Evolutionary conservation across 352 stramenopile species (phyloP).

Genomic region (Pythium monospermum): DNA sequence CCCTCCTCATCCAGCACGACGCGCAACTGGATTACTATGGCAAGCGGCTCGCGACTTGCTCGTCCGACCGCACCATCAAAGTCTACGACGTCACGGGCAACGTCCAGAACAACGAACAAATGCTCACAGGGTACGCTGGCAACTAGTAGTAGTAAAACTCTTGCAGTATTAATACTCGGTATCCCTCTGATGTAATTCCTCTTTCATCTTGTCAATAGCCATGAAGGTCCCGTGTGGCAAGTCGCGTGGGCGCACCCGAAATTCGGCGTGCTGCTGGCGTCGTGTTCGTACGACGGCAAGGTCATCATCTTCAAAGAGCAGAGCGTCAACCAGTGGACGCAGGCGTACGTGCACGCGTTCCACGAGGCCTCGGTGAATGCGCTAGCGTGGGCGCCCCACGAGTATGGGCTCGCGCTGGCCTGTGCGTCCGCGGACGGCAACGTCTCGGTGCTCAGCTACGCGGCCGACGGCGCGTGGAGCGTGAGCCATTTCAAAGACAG

Average conservation of each 20-base stretch:
- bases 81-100: constrained; percentile 94
- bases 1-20: constrained; percentile 87
- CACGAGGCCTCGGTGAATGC: constrained; percentile 92
- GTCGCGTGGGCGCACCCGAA: constrained; percentile 98
- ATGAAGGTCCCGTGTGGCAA: constrained; percentile 98
- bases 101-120: constrained; percentile 87
- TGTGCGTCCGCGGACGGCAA: constrained; percentile 95
- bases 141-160: not conserved
- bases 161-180: not conserved
- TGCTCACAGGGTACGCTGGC: constrained; percentile 64
- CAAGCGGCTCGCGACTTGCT: constrained; percentile 98
- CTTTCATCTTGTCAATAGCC: constrained; percentile 34
- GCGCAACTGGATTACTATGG: constrained; percentile 99
- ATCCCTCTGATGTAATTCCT: not conserved
- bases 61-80: constrained; percentile 96
- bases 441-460: constrained; percentile 88
- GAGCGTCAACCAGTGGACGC: constrained; percentile 90
- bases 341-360: constrained; percentile 89
- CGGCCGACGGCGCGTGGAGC: constrained; percentile 82
- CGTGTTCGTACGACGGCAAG: constrained; percentile 97
- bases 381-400: constrained; percentile 95
- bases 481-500: constrained; percentile 93
- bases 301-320: constrained; percentile 97
- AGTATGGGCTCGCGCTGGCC: constrained; percentile 93
- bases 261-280: constrained; percentile 94